Base-by-base conservation (phyloP, 768 basidiomycete genomes). In the Lactarius sanguifluus region DNA sequence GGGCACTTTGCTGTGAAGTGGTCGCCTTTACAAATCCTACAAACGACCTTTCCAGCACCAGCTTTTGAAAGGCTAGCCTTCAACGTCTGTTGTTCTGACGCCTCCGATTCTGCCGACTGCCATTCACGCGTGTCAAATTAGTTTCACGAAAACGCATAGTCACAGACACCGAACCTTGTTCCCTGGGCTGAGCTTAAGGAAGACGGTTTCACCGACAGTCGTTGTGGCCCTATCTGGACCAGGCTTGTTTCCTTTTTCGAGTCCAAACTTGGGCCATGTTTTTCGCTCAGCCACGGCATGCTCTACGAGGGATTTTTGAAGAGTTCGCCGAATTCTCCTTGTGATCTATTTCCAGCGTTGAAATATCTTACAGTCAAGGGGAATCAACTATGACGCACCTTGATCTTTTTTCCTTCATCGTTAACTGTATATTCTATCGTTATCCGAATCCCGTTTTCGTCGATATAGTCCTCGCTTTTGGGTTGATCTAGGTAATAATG, bases 1-100 rank as follows among this genome's bases (percentile, higher is more conserved):
- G 97, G 97, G 83, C 97, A 98, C 77, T 96, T 95, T 69, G 95
- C 91, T 16, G 97, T 99, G 78, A 96, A 98, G 80, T 98, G 97
- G 70, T 91, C 91, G 61, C 96, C 97, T 75, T 96, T 93, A 81
- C 97, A 52, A 25, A 52, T 80, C 70, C 97, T 85, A 83, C 97
- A 99, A 54, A 83, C 78, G 69, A 99, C 92, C 75, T 94, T 94
- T 74, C 94, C 94, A 25, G 87, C 87, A 67, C 93, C 94, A 1
- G 87, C 85, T 62, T 86, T 86, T 18, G 83, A 83, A 60, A 91
- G 84, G 67, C 85, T 86, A 13, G 75, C 78, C 77, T 93, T 93
- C 70, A 88, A 75, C 55, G 79, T 75, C 64, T 90, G 86, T 72
- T 90, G 90, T 13, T 83, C 82, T 9, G 85, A 79, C 63, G 81